Percentiles rank a stretch among this genome's conserved stretches.
These are phyloP conservation scores for Starmerella vitae DNA, from an alignment of 805 yeast species.

Conservation along the genomic window DNA sequence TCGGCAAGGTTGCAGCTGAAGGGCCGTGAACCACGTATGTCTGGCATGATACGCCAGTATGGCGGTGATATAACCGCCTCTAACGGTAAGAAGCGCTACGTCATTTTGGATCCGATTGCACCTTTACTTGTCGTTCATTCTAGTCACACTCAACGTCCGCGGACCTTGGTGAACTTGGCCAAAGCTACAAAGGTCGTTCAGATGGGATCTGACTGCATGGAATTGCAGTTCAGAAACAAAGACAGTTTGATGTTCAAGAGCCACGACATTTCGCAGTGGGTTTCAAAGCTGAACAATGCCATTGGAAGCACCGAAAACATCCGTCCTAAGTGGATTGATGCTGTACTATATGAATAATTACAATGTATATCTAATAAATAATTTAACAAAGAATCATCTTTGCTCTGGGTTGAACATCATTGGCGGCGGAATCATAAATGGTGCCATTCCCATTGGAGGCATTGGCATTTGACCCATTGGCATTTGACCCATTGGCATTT, in stretches of 20 bases:
- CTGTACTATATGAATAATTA: conserved; percentile 16
- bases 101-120: conserved; percentile 50
- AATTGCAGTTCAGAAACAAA: conserved; percentile 43
- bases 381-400: background rate
- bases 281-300: conserved; percentile 19
- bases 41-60: conserved; percentile 72
- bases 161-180: conserved; percentile 62
- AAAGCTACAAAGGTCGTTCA: conserved; percentile 45
- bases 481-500: conserved; percentile 15
- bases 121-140: conserved; percentile 58
- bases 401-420: conserved; percentile 8
- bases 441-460: conserved; percentile 25
- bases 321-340: conserved; percentile 19
- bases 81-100: conserved; percentile 59
- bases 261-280: conserved; percentile 48
- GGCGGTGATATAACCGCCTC: conserved; percentile 67
- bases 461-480: conserved; percentile 15
- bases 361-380: background rate
- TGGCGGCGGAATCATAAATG: conserved; percentile 18
- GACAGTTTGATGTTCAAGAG: conserved; percentile 56
- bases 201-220: conserved; percentile 23
- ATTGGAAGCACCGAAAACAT: conserved; percentile 3
- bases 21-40: conserved; percentile 24
- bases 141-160: conserved; percentile 50
- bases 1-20: conserved; percentile 24